Conservation (phyloP, 1,284 basidiomycete genomes). For the Ganoderma lucidum region DNA sequence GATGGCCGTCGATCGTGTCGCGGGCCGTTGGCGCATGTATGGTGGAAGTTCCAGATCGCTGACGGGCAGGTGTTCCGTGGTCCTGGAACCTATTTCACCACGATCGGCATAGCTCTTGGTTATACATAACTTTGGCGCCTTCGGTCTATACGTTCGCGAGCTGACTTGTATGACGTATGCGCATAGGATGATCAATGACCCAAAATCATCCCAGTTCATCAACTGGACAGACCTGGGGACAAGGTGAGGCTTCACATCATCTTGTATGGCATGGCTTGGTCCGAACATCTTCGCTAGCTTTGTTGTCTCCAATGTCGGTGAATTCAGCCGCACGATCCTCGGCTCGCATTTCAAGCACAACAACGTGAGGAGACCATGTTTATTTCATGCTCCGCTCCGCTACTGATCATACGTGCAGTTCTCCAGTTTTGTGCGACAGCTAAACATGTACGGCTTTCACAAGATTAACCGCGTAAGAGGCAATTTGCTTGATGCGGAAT, state of each 20-base stretch:
- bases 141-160: constrained; percentile 14
- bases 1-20: constrained; percentile 15
- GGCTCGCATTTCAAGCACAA: constrained; percentile 87
- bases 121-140: constrained; percentile 23
- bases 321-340: constrained; percentile 82
- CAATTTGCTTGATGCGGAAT: not conserved
- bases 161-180: constrained; percentile 11
- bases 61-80: constrained; percentile 21
- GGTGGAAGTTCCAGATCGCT: constrained; percentile 19
- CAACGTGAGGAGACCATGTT: constrained; percentile 59
- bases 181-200: constrained; percentile 80
- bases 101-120: constrained; percentile 19
- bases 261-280: constrained; percentile 14
- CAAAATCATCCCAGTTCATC: constrained; percentile 80
- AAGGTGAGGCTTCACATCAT: constrained; percentile 47
- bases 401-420: constrained; percentile 57
- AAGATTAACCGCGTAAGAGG: constrained; percentile 78
- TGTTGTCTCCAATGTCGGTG: constrained; percentile 83
- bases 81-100: constrained; percentile 20
- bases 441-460: constrained; percentile 92
- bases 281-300: constrained; percentile 53
- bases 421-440: constrained; percentile 88
- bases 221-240: constrained; percentile 81
- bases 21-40: too few species aligned
- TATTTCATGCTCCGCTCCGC: not conserved